Percentiles rank a stretch among this genome's conserved stretches.
Evolutionary conservation across 805 yeast species (phyloP).

Genomic region (Wickerhamiella alocasiicola): DNA sequence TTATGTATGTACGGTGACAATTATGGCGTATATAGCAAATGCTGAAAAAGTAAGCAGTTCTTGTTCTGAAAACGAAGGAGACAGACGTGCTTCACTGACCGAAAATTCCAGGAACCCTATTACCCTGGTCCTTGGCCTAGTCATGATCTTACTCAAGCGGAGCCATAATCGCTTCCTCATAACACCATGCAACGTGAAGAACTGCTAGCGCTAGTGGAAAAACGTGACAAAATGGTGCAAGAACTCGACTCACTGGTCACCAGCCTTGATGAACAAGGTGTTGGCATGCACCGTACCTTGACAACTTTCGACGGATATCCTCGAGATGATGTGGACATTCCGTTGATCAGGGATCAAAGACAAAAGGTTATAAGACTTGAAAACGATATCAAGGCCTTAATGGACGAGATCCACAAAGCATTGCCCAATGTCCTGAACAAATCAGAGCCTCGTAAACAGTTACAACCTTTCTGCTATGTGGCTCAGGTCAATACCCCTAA

Average conservation of each 20-base stretch:
- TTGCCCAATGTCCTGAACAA: slow-evolving; percentile 32
- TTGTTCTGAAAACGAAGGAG: too few species aligned
- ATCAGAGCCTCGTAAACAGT: neutral
- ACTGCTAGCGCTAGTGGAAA: slow-evolving; percentile 15
- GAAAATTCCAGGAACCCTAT: too few species aligned
- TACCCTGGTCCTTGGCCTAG: too few species aligned
- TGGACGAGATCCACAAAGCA: slow-evolving; percentile 35
- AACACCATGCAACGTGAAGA: slow-evolving; percentile 9
- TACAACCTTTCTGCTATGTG: slow-evolving; percentile 24
- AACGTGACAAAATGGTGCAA: slow-evolving; percentile 29
- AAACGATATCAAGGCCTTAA: slow-evolving; percentile 50
- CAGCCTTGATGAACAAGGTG: slow-evolving; percentile 35
- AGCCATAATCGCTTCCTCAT: too few species aligned
- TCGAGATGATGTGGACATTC: slow-evolving; percentile 67
- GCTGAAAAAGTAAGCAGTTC: too few species aligned
- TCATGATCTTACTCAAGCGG: too few species aligned
- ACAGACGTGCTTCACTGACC: too few species aligned
- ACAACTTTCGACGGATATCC: slow-evolving; percentile 75
- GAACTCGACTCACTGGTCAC: slow-evolving; percentile 34
- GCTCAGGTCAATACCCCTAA: slow-evolving; percentile 50
- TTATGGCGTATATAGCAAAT: too few species aligned
- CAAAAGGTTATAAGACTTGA: slow-evolving; percentile 51
- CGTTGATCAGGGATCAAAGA: slow-evolving; percentile 48
- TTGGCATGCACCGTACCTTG: slow-evolving; percentile 53
- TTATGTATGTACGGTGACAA: too few species aligned